These are phyloP conservation scores for Populus alba DNA, from an alignment of 345 rosid species.

Conservation along the genomic window DNA sequence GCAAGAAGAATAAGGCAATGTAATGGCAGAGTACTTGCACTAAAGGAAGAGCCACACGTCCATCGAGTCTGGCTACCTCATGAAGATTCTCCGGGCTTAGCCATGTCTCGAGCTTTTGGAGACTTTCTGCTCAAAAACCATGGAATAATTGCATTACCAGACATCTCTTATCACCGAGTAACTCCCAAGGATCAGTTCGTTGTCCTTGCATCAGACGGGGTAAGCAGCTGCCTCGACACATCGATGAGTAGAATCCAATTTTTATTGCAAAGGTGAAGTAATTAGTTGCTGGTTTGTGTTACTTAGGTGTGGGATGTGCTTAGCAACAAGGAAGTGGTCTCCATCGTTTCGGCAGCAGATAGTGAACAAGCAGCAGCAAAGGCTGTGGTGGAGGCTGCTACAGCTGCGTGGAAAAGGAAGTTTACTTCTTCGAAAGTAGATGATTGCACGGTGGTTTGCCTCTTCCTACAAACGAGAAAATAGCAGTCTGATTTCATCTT, in stretches of 20 bases:
- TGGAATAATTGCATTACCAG: constrained; percentile 71
- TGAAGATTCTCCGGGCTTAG: constrained; percentile 80
- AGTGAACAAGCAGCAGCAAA: constrained; percentile 47
- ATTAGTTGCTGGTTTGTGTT: background rate
- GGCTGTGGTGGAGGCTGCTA: constrained; percentile 65
- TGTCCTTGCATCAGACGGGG: constrained; percentile 86
- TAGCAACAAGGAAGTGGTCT: constrained; percentile 54
- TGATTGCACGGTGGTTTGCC: constrained; percentile 67
- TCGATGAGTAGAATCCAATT: background rate
- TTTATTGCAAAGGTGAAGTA: background rate
- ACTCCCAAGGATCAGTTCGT: constrained; percentile 53
- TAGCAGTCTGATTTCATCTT: background rate
- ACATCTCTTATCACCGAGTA: constrained; percentile 54
- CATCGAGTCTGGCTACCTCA: constrained; percentile 83
- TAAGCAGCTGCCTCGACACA: constrained; percentile 13
- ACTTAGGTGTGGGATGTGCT: constrained; percentile 80
- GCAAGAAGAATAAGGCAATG: constrained; percentile 71
- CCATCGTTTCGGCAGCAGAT: constrained; percentile 44
- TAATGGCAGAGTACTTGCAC: constrained; percentile 66
- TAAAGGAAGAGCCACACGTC: constrained; percentile 69
- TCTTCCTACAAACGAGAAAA: constrained; percentile 42
- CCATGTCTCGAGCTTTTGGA: constrained; percentile 93
- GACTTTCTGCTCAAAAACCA: constrained; percentile 66
- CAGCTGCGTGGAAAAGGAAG: constrained; percentile 55
- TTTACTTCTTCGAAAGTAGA: constrained; percentile 60